Percentiles rank a stretch among this genome's conserved stretches.
phyloP scores from a whole-genome alignment of 78 protist species.

The Dictyostelium discoideum region DNA sequence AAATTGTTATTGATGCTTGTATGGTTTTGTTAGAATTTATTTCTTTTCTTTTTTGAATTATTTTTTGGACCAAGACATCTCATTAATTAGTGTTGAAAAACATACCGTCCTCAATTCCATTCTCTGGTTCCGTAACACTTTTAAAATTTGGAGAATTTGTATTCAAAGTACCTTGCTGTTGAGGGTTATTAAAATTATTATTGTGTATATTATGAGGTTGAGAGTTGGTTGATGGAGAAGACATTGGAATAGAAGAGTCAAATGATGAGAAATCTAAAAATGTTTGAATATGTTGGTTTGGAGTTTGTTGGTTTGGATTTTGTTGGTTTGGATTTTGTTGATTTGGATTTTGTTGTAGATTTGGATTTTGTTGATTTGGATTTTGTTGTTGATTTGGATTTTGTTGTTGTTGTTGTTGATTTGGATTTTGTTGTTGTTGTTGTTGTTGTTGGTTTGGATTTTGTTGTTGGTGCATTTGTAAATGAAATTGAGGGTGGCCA shows the following conservation, averaged over 20 bases:
- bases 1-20: neutral
- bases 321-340: neutral
- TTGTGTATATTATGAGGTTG: neutral
- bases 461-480: neutral
- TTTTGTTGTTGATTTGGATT: neutral
- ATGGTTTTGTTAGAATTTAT: neutral
- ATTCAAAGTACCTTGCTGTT: neutral
- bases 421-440: neutral
- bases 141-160: slow-evolving; percentile 22
- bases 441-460: neutral
- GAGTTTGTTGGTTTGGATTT: neutral
- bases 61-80: neutral
- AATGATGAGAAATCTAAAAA: neutral
- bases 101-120: neutral
- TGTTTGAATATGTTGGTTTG: neutral
- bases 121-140: neutral
- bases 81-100: neutral
- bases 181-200: neutral
- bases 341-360: neutral
- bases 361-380: neutral
- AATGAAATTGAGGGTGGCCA: neutral
- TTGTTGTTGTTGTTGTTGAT: neutral
- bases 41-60: neutral
- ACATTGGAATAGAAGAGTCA: neutral
- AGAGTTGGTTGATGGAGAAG: slow-evolving; percentile 4